phyloP scores from a whole-genome alignment of 768 basidiomycete genomes.

The Fistulinella prunicolor region DNA sequence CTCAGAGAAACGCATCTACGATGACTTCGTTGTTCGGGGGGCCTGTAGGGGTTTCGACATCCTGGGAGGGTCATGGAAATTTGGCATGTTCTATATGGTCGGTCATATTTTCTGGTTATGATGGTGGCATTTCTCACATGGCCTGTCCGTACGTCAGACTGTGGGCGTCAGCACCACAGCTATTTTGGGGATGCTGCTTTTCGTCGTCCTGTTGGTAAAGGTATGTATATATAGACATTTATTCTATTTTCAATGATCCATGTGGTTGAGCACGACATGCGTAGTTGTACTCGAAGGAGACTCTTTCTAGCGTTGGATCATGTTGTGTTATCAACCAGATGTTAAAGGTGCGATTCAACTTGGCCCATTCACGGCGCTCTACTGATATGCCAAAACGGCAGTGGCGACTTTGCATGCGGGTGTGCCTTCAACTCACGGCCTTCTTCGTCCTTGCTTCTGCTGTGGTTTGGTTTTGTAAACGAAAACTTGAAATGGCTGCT shows the following conservation, averaged over 20 bases:
- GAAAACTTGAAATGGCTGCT: constrained; percentile 34
- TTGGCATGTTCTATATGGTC: constrained; percentile 31
- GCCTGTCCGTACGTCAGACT: constrained; percentile 30
- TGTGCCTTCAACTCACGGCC: constrained; percentile 43
- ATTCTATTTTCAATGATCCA: background rate
- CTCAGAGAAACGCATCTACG: constrained; percentile 32
- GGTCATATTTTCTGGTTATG: constrained; percentile 12
- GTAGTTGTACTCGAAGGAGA: constrained; percentile 44
- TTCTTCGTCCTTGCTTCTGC: constrained; percentile 50
- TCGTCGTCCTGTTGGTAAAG: constrained; percentile 43
- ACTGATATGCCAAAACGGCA: constrained; percentile 14
- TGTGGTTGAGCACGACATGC: background rate
- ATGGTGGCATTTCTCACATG: constrained; percentile 1
- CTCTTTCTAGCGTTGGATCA: constrained; percentile 50
- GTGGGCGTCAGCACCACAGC: constrained; percentile 37
- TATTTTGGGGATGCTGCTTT: constrained; percentile 36
- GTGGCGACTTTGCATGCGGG: constrained; percentile 50
- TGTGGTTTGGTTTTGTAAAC: constrained; percentile 49
- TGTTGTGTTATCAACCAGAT: constrained; percentile 41
- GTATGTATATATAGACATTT: constrained; percentile 25
- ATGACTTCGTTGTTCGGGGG: constrained; percentile 33
- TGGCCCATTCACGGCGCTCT: background rate
- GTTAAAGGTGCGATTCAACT: constrained; percentile 40
- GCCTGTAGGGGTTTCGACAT: constrained; percentile 42
- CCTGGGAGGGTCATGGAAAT: constrained; percentile 43